phyloP scores from a whole-genome alignment of 2,329 filamentous ascomycete genomes.

The Pleomassaria siparia region DNA sequence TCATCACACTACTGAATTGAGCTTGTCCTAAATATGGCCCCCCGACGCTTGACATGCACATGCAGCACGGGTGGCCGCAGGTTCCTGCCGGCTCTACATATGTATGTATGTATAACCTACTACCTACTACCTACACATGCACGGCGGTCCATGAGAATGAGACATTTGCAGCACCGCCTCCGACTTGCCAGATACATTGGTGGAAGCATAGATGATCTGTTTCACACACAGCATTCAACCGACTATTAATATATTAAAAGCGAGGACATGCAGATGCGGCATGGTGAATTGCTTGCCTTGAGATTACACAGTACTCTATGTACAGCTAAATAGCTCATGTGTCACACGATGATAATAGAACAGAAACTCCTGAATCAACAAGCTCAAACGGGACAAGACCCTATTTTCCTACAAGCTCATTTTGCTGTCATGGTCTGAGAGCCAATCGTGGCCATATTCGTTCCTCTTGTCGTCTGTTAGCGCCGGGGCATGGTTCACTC shows the following conservation, averaged over 20 bases:
- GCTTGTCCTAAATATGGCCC: too few species aligned
- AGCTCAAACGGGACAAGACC: not conserved
- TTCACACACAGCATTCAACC: too few species aligned
- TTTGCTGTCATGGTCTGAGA: not conserved
- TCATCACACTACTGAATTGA: too few species aligned
- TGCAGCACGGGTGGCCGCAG: constrained; percentile 11
- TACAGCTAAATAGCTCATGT: too few species aligned
- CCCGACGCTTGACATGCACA: not conserved
- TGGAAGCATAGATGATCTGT: constrained; percentile 8
- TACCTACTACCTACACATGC: constrained; percentile 7
- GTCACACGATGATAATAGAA: too few species aligned
- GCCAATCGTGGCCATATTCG: not conserved
- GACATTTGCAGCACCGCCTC: constrained; percentile 6
- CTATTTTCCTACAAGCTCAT: not conserved
- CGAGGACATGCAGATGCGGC: too few species aligned
- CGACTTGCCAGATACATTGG: constrained; percentile 10
- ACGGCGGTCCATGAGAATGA: constrained; percentile 9
- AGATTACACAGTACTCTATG: too few species aligned
- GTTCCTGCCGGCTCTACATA: too few species aligned
- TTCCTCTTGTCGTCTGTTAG: not conserved
- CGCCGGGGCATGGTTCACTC: not conserved
- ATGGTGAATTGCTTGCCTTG: too few species aligned
- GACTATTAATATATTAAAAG: too few species aligned
- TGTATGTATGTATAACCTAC: too few species aligned
- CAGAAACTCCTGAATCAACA: too few species aligned